Evolutionary conservation across 805 yeast genomes (phyloP), one percentile per base, ranked within the genome.

Genomic region (Kodamaea kaohsiungensis): DNA sequence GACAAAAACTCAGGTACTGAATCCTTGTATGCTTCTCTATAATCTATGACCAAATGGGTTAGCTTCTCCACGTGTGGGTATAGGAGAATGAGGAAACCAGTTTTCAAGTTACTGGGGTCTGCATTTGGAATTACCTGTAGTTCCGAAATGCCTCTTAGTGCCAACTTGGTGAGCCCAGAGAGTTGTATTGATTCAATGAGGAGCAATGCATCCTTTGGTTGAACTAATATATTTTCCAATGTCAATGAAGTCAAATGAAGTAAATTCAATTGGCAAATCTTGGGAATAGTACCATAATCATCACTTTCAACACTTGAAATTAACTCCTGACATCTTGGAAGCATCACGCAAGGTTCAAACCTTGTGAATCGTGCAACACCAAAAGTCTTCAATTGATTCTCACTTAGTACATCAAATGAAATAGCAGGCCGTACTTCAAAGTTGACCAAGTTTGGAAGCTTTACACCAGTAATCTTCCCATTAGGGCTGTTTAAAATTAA

Each of bases 1-100:
- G 40, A 25, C 2, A 78, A 60, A 56, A 79, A 77, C 0, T 55
- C 58, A 1, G 76, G 76, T 0, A 77, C 75, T 1, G 75, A 67
- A 59, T 79, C 83, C n/a, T 67, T 58, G 13, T 66, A 48, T 13
- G 73, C 67, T 58, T 79, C 82, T 48, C 77, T 65, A 57, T 66
- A 73, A 54, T 80, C 83, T 3, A 80, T 58, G 13, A 63, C 61
- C 67, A 1, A 75, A 52, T 10, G 52, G 10, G n/a, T n/a, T 4
- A 39, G 35, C 12, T 15, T 18, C 8, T 7, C 5, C 40, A 46
- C 16, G 16, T 46, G 49, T 19, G 40, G 40, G 4, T 8, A 16
- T 7, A 46, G 17, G 13, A 4, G 39, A 6, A 35, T 9, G 7
- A 46, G 33, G 13, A 46, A 46, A 15, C 40, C 19, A 8, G 22